Conservation (phyloP, 306 rosid genomes). For the Sophora flavescens region DNA sequence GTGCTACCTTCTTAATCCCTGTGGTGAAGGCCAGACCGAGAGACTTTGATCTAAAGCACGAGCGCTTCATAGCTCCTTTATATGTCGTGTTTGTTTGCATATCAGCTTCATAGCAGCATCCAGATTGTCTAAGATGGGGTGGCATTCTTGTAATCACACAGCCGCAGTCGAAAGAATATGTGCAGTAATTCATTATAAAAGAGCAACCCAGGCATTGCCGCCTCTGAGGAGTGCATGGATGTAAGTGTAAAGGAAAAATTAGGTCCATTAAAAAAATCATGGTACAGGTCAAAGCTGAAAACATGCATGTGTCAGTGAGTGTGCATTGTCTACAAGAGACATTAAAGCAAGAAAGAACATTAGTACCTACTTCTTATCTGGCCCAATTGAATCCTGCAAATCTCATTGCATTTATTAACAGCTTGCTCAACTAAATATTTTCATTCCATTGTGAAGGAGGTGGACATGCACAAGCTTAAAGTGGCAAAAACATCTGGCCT, state of each 20-base stretch:
- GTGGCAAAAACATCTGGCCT: constrained; percentile 94
- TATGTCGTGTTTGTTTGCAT: constrained; percentile 68
- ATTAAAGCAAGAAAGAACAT: constrained; percentile 42
- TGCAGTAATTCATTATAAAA: constrained; percentile 92
- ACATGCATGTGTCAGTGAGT: constrained; percentile 18
- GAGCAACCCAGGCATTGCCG: constrained; percentile 75
- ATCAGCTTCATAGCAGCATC: constrained; percentile 92
- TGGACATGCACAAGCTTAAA: constrained; percentile 86
- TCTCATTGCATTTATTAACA: constrained; percentile 73
- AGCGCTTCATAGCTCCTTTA: constrained; percentile 76
- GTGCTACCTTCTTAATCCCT: constrained; percentile 84
- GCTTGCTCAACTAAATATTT: constrained; percentile 80
- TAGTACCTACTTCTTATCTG: constrained; percentile 73
- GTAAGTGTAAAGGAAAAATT: constrained; percentile 16
- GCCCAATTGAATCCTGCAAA: constrained; percentile 84
- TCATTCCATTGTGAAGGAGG: constrained; percentile 96
- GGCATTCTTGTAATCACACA: constrained; percentile 97
- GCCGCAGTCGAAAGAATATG: constrained; percentile 84
- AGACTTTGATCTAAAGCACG: constrained; percentile 80
- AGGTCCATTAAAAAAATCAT: constrained; percentile 39
- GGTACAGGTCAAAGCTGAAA: constrained; percentile 32
- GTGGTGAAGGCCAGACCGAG: constrained; percentile 76
- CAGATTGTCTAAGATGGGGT: constrained; percentile 82
- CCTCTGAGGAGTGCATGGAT: constrained; percentile 57
- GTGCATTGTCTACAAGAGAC: constrained; percentile 9